Evolutionary conservation across 768 basidiomycete genomes (phyloP), one percentile per base, ranked within the genome.

Genomic region (Filobasidium floriforme): DNA sequence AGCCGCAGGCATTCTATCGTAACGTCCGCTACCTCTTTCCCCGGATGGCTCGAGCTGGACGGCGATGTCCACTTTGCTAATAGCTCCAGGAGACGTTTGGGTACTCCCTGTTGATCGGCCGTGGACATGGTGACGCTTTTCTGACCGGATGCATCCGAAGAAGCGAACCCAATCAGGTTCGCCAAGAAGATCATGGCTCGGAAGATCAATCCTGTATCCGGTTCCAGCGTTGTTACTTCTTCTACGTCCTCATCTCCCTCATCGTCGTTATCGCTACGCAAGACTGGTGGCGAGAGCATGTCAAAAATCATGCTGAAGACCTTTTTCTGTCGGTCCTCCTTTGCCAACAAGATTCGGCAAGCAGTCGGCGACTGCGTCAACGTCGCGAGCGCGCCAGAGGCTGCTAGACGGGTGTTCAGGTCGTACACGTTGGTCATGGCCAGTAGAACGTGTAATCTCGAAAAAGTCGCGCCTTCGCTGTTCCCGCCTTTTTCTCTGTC

Each of bases 391-490:
- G 92, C 89, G 19, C 93, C 94, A 0, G 89, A 87, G 0, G 93
- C 90, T n/a, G 94, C 94, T 18, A 90, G 76, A 41, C 89, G 84
- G 1, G 94, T 99, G 7, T 85, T 84, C 10, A 86, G 61, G 79
- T 99, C 96, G 28, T 92, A 87, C 15, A 90, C 86, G 69, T 92
- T 88, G 1, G 89, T 88, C 54, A 99, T 80, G 5, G 92, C 92
- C 46, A 94, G 76, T 24, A 98, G 78, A 43, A 97, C 80, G 67
- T 90, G 88, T 0, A 98, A 80, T 76, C 87, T 67, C 29, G 70
- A 74, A 52, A 41, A 26, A 15, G 24, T 24, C 18, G 18, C 54
- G 5, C 60, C 9, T 54, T 59, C 22, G 59, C 61, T 40, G 41
- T 43, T 22, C 37, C 62, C 7, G 54, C 55, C 26, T 32, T 41